Evolutionary conservation across 2,329 filamentous ascomycete species (phyloP).

Genomic region (Endocalyx cinctus): DNA sequence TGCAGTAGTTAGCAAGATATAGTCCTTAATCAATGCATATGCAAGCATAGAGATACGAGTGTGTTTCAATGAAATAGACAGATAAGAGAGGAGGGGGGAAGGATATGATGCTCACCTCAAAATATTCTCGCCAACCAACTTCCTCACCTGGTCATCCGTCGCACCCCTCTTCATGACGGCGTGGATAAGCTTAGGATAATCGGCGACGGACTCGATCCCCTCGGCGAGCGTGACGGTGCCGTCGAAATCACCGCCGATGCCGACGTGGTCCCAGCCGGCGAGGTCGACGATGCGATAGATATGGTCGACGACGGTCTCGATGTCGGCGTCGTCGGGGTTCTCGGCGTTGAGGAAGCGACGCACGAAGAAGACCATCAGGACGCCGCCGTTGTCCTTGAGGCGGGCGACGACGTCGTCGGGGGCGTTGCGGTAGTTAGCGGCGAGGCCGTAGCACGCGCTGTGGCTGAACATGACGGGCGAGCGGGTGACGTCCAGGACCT

Average conservation of each 20-base stretch:
- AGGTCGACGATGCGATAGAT: constrained; percentile 26
- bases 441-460: constrained; percentile 54
- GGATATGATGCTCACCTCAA: constrained; percentile 11
- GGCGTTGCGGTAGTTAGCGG: constrained; percentile 61
- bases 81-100: background rate
- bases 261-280: constrained; percentile 26
- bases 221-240: constrained; percentile 16
- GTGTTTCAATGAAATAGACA: no score
- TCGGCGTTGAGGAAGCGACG: constrained; percentile 13
- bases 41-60: no score
- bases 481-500: constrained; percentile 45
- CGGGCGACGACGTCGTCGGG: constrained; percentile 13
- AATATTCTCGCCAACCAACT: constrained; percentile 25
- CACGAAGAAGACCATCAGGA: constrained; percentile 14
- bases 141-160: constrained; percentile 23
- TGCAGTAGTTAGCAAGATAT: no score
- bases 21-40: no score
- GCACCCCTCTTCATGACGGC: constrained; percentile 25
- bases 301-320: constrained; percentile 23
- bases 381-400: constrained; percentile 15
- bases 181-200: constrained; percentile 30
- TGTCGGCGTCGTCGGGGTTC: constrained; percentile 8
- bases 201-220: constrained; percentile 17
- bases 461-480: constrained; percentile 65
- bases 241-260: constrained; percentile 30